Evolutionary conservation across 805 yeast species (phyloP), one percentile per base, ranked within the genome.

Genomic region (Metschnikowia borealis): DNA sequence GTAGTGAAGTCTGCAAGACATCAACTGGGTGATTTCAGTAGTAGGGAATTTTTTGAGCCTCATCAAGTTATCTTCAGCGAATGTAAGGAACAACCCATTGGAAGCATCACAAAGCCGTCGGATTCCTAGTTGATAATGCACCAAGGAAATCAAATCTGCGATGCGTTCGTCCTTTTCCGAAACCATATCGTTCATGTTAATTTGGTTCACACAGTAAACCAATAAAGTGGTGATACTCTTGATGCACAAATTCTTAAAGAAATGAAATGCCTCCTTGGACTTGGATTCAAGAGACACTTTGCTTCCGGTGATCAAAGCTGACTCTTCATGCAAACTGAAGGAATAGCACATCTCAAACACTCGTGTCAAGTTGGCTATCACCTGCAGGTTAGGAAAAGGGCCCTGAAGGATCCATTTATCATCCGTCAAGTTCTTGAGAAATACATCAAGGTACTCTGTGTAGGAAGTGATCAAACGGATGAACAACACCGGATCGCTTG

Each of bases 1-100:
- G 46, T 88, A 75, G 41, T 89, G 95, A 59, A 85, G 89, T 8
- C 87, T 77, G 63, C 99, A 94, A 54, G 82, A 75, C 20, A 94
- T 67, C 33, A 89, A 75, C 60, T 92, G 98, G 7, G 89, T 76
- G 43, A 92, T 64, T 41, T 89, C 94, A 7, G 74, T 73, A 42
- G 86, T 91, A 5, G 61, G 56, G 2, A 86, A 75, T 4, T 75
- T 75, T 6, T 73, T 68, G 26, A 79, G 65, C 0, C 68, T 57
- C 14, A 81, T 69, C 33, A 87, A 67, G 17, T 78, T 73, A 7
- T 73, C 70, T 56, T 89, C 85, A 0, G 85, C 71, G 26, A 86
- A 67, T 15, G 74, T 71, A 46, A 94, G 69, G 53, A 91, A 84
- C 6, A 70, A 66, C 0, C 95, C 91, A 26, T 76, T 63, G 0